A percentile compares a stretch with the other conserved stretches of the same genome.
Conservation (phyloP, 352 stramenopile genomes). For the Globisporangium canariense region DNA sequence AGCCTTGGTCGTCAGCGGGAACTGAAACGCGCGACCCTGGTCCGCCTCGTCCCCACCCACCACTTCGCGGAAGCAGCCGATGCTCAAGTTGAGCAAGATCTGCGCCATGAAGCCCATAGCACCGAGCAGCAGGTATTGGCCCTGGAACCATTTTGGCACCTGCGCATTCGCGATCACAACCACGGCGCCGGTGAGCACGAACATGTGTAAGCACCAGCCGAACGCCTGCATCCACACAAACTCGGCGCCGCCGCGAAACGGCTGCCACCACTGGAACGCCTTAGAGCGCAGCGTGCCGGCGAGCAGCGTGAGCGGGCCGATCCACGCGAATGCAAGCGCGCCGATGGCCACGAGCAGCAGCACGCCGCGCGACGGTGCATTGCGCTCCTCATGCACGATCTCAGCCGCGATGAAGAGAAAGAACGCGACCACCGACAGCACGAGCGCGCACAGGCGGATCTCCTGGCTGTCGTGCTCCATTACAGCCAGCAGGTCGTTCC, state of each 20-base stretch:
- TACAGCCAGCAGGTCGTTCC: too few relatives aligned
- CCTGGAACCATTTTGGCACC: constrained; percentile 41
- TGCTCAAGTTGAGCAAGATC: constrained; percentile 55
- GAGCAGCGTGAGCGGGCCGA: constrained; percentile 50
- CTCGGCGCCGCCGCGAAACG: constrained; percentile 48
- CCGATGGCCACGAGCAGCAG: constrained; percentile 45
- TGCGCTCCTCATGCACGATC: constrained; percentile 32
- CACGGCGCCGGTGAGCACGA: constrained; percentile 37
- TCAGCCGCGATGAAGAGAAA: constrained; percentile 61
- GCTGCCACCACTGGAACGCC: constrained; percentile 58
- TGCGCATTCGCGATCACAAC: constrained; percentile 43
- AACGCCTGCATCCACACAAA: constrained; percentile 69
- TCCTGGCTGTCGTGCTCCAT: constrained; percentile 49
- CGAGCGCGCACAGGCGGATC: constrained; percentile 48
- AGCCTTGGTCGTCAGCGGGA: constrained; percentile 44
- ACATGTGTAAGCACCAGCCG: constrained; percentile 48
- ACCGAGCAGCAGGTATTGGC: constrained; percentile 53
- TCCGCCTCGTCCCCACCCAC: background rate
- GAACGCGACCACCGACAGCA: constrained; percentile 51
- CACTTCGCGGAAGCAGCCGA: constrained; percentile 38
- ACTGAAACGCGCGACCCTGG: constrained; percentile 11
- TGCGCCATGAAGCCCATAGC: constrained; percentile 50
- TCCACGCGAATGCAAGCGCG: constrained; percentile 53
- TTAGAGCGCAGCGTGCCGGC: constrained; percentile 38
- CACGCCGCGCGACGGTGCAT: constrained; percentile 23